phyloP scores from a whole-genome alignment of 495 filamentous ascomycete species.

The Daldinia caldariorum region DNA sequence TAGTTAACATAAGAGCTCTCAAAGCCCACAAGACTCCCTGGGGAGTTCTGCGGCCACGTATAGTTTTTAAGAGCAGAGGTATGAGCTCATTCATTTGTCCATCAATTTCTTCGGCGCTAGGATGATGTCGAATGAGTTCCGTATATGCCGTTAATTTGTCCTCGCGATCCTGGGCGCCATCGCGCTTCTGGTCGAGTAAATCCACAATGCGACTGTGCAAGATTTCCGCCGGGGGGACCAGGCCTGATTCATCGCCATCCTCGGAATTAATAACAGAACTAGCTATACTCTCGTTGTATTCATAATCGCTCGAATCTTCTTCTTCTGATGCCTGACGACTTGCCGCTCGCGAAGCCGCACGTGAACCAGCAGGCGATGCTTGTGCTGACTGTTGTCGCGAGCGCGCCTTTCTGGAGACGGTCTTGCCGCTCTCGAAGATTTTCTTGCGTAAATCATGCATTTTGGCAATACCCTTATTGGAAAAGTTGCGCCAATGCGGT shows the following conservation, averaged over 20 bases:
- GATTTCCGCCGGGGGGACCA: conserved; percentile 66
- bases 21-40: conserved; percentile 78
- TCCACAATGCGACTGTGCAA: conserved; percentile 79
- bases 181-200: conserved; percentile 86
- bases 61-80: conserved; percentile 73
- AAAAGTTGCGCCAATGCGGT: conserved; percentile 5
- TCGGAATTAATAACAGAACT: conserved; percentile 62
- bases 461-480: conserved; percentile 29
- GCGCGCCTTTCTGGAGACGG: conserved; percentile 87
- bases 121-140: conserved; percentile 77
- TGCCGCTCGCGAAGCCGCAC: conserved; percentile 66
- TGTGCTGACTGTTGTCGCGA: conserved; percentile 73
- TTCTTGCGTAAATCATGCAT: conserved; percentile 87
- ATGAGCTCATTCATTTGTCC: conserved; percentile 71
- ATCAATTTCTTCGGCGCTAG: conserved; percentile 72
- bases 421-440: conserved; percentile 86
- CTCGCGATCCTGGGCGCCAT: conserved; percentile 82
- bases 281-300: conserved; percentile 57
- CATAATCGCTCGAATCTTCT: conserved; percentile 68
- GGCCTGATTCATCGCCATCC: conserved; percentile 59
- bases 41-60: conserved; percentile 75
- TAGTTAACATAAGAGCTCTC: conserved; percentile 77
- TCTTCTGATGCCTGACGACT: conserved; percentile 81
- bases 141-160: conserved; percentile 73
- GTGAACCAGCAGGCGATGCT: conserved; percentile 59